phyloP scores from a whole-genome alignment of 805 yeast species.

The Phaffomyces thermotolerans region DNA sequence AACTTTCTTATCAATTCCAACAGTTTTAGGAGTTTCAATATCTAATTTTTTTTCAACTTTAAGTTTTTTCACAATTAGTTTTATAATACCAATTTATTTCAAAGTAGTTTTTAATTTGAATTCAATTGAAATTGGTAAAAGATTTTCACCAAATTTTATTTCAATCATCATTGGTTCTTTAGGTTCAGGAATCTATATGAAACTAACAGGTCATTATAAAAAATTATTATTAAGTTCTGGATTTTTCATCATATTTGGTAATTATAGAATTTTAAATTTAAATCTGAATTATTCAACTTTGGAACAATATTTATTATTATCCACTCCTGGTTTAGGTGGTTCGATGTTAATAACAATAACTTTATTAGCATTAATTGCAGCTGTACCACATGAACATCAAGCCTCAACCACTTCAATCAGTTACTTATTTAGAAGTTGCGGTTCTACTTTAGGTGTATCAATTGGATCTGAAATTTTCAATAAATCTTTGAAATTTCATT shows the following conservation, averaged over 20 bases:
- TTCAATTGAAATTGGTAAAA: conserved; percentile 51
- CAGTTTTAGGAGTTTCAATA: conserved; percentile 57
- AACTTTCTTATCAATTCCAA: conserved; percentile 44
- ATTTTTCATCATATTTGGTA: conserved; percentile 39
- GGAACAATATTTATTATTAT: conserved; percentile 36
- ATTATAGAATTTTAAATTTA: conserved; percentile 27
- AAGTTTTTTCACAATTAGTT: conserved; percentile 36
- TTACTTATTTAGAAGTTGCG: conserved; percentile 59
- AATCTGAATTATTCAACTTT: conserved; percentile 28
- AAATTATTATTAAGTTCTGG: conserved; percentile 38
- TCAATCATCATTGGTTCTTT: conserved; percentile 53
- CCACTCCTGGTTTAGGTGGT: conserved; percentile 49
- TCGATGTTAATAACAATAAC: conserved; percentile 59
- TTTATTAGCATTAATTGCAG: conserved; percentile 59
- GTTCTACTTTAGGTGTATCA: conserved; percentile 59
- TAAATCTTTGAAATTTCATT: conserved; percentile 28
- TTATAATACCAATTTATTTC: conserved; percentile 56
- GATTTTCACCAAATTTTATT: conserved; percentile 55
- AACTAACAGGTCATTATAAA: conserved; percentile 52
- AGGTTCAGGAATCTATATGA: conserved; percentile 60
- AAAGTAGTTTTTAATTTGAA: conserved; percentile 46
- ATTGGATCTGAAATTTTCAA: conserved; percentile 60
- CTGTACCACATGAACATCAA: conserved; percentile 61
- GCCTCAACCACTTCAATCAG: conserved; percentile 63
- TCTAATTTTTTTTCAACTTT: conserved; percentile 48